Base-by-base conservation (phyloP, 2,329 filamentous ascomycete species). In the Exophiala spinifera region DNA sequence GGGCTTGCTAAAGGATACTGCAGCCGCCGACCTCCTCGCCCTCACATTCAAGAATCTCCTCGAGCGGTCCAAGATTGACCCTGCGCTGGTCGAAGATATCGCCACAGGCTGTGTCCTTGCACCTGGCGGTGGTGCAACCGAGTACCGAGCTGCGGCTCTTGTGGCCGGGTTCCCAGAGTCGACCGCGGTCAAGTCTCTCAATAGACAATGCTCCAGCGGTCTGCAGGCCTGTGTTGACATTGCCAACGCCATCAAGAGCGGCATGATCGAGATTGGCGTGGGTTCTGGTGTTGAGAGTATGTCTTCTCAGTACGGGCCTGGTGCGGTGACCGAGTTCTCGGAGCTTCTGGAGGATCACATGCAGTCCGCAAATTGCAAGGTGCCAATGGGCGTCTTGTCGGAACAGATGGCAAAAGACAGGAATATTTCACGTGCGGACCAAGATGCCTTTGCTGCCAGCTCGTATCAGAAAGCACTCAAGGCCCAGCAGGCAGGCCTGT, bases 201-300 rank as follows among this genome's bases (percentile, higher is more conserved):
- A 97, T 81, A 80, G 94, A 67, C 92, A 97, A 77, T 99, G 94
- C 78, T 95, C 89, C 13, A 91, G 87, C 36, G 92, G 94, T 50
- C 82, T 97, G 25, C 91, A 96, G 74, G 92, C 94, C 20, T 90
- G 89, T 68, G 87, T 94, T 56, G 92, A 97, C 71, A 87, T 97
- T 67, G 92, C 92, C 63, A 95, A 97, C 77, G 89, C 89, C 64
- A 95, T 99, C 75, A 84, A 83, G 68, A 71, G 84, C 4, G 94
- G 91, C 66, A 95, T 96, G 88, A 97, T 97, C 68, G 92, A 97
- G 63, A 76, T 97, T 60, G 94, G 94, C 65, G 84, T 97, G 64
- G 94, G 92, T 63, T 91, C 91, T 17, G 94, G 94, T 67, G 91
- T 96, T 20, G 94, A 99, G 83, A 94, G 88, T 79, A 99, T 99